These are phyloP conservation scores for Pleurotus djamor DNA, from an alignment of 768 basidiomycete species.

Conservation along the genomic window DNA sequence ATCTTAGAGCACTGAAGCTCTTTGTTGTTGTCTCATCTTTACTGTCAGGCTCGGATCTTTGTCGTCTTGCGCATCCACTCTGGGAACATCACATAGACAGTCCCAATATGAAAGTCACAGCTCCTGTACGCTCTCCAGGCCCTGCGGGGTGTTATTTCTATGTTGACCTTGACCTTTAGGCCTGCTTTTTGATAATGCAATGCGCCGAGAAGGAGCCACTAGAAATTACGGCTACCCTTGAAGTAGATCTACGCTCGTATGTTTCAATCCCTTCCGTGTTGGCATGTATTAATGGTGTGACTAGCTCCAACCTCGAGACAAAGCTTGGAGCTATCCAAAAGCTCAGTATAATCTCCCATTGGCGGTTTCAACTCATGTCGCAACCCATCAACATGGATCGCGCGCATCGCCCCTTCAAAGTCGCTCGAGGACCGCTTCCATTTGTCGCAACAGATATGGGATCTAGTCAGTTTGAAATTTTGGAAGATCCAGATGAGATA, in stretches of 20 bases:
- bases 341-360: slow-evolving; percentile 55
- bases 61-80: slow-evolving; percentile 48
- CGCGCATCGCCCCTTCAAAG: slow-evolving; percentile 64
- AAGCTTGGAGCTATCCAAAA: slow-evolving; percentile 54
- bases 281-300: neutral
- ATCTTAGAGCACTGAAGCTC: slow-evolving; percentile 50
- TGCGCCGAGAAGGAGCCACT: slow-evolving; percentile 60
- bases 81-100: slow-evolving; percentile 54
- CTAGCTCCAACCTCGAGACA: slow-evolving; percentile 34
- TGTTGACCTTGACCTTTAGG: slow-evolving; percentile 24
- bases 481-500: slow-evolving; percentile 48
- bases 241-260: slow-evolving; percentile 46
- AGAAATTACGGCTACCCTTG: slow-evolving; percentile 47
- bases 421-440: slow-evolving; percentile 66
- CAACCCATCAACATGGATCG: slow-evolving; percentile 63
- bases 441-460: slow-evolving; percentile 80
- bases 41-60: slow-evolving; percentile 46
- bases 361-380: slow-evolving; percentile 68
- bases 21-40: slow-evolving; percentile 62
- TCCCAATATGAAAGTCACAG: slow-evolving; percentile 38
- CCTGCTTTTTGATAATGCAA: slow-evolving; percentile 70
- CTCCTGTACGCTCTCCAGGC: slow-evolving; percentile 42
- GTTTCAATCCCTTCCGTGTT: slow-evolving; percentile 3
- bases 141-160: neutral
- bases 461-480: slow-evolving; percentile 51